Conservation (phyloP, 2,329 filamentous ascomycete genomes). For the Ceratocystis huliohia region DNA sequence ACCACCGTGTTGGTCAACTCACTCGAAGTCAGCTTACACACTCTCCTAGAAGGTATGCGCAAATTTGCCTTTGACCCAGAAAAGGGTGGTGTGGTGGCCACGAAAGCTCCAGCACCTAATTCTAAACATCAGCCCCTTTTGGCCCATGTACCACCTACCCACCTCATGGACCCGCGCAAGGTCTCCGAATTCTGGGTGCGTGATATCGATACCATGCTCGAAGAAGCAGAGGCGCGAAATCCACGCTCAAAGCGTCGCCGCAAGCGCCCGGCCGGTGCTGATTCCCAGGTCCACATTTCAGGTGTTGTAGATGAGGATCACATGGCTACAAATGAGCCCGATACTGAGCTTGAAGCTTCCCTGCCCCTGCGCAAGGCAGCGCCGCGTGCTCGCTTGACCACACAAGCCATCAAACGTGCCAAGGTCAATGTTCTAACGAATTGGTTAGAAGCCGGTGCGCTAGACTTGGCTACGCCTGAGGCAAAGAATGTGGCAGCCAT, state of each 20-base stretch:
- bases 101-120: background rate
- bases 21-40: conserved; percentile 12
- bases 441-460: conserved; percentile 9
- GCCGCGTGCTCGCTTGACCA: background rate
- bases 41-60: conserved; percentile 8
- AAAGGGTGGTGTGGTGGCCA: background rate
- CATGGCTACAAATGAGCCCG: background rate
- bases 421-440: conserved; percentile 11
- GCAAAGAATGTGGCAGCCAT: background rate
- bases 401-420: conserved; percentile 11
- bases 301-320: background rate
- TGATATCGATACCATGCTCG: conserved; percentile 1
- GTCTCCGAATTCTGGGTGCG: conserved; percentile 16
- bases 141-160: background rate
- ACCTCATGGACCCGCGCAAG: conserved; percentile 8
- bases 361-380: background rate
- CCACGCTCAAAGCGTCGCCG: background rate
- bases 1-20: conserved; percentile 15
- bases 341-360: background rate
- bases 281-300: background rate
- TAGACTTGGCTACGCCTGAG: conserved; percentile 12
- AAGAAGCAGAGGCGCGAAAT: background rate
- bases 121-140: background rate
- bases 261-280: background rate
- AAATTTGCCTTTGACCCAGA: background rate